phyloP scores from a whole-genome alignment of 441 rosid species.

The Aquilaria agallochum region DNA sequence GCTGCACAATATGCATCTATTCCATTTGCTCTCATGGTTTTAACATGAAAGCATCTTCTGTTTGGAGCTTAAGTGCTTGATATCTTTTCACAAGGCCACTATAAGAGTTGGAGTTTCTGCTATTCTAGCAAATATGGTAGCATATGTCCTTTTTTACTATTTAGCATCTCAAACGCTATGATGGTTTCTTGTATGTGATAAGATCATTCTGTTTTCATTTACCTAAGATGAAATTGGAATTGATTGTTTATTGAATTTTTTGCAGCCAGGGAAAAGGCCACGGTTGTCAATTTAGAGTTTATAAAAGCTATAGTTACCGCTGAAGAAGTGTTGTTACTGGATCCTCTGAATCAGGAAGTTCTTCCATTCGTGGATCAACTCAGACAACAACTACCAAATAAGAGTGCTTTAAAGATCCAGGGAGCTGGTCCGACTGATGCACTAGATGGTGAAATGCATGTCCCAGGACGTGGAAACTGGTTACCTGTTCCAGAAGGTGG shows the following conservation, averaged over 20 bases:
- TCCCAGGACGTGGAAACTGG: conserved; percentile 39
- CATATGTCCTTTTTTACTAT: too few relatives aligned
- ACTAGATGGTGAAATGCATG: conserved; percentile 39
- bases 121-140: too few relatives aligned
- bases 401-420: conserved; percentile 24
- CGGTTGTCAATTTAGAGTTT: conserved; percentile 91
- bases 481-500: conserved; percentile 62
- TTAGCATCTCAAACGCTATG: too few relatives aligned
- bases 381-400: conserved; percentile 70
- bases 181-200: neutral
- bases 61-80: too few relatives aligned
- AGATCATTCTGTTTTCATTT: neutral
- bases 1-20: too few relatives aligned
- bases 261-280: conserved; percentile 90
- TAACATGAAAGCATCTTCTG: too few relatives aligned
- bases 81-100: too few relatives aligned
- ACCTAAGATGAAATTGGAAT: neutral
- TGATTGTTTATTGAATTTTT: neutral
- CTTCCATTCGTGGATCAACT: conserved; percentile 76
- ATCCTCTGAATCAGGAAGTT: conserved; percentile 81
- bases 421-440: conserved; percentile 32
- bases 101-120: too few relatives aligned
- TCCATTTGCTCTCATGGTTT: too few relatives aligned
- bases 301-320: conserved; percentile 89
- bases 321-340: conserved; percentile 79